Percentiles rank a stretch among this genome's conserved stretches.
phyloP scores from a whole-genome alignment of 1,139 yeast genomes.

The Suhomyces wounanorum region DNA sequence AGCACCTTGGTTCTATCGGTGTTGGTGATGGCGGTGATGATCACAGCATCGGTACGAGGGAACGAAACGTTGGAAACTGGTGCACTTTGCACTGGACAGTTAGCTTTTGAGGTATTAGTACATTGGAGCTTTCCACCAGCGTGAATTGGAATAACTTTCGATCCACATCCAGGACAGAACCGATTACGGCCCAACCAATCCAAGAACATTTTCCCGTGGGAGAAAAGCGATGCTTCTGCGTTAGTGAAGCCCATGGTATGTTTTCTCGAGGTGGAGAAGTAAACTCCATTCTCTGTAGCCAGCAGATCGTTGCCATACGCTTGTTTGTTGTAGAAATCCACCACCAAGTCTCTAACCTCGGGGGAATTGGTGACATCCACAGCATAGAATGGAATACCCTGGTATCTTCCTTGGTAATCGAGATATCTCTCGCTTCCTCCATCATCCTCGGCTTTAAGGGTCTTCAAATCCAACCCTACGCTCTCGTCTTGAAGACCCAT shows the following conservation, averaged over 20 bases:
- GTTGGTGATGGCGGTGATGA: slow-evolving; percentile 78
- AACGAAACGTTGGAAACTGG: slow-evolving; percentile 65
- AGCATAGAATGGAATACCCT: slow-evolving; percentile 78
- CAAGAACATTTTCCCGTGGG: slow-evolving; percentile 81
- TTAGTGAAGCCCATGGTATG: slow-evolving; percentile 37
- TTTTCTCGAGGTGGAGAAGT: slow-evolving; percentile 38
- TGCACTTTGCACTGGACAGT: slow-evolving; percentile 58
- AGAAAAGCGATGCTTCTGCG: slow-evolving; percentile 65
- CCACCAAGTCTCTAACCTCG: slow-evolving; percentile 25
- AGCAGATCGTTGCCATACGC: slow-evolving; percentile 1
- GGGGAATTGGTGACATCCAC: slow-evolving; percentile 57
- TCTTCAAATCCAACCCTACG: slow-evolving; percentile 36
- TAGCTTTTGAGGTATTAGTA: slow-evolving; percentile 38
- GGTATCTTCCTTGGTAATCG: slow-evolving; percentile 52
- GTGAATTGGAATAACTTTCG: slow-evolving; percentile 64
- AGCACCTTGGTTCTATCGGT: slow-evolving; percentile 61
- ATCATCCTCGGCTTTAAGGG: slow-evolving; percentile 31
- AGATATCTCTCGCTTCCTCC: slow-evolving; percentile 34
- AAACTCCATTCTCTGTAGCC: slow-evolving; percentile 24
- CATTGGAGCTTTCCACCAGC: slow-evolving; percentile 84
- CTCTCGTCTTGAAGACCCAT: slow-evolving; percentile 68
- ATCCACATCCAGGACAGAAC: slow-evolving; percentile 90
- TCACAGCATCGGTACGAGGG: slow-evolving; percentile 90
- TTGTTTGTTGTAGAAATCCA: slow-evolving; percentile 15
- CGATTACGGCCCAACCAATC: slow-evolving; percentile 81